Evolutionary conservation across 805 yeast species (phyloP).

Genomic region (Hanseniaspora lindneri): DNA sequence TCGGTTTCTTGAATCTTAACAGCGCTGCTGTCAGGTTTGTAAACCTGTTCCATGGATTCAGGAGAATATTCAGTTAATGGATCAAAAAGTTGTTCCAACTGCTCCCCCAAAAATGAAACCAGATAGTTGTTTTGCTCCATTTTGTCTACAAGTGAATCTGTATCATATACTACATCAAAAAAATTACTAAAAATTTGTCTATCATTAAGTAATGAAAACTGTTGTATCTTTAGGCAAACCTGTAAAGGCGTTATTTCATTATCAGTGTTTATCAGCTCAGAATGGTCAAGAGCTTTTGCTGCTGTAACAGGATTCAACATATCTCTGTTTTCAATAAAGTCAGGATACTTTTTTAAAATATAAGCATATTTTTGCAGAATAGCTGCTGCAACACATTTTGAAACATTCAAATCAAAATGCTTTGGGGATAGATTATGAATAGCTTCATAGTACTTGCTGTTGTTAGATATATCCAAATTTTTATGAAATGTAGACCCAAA

Average conservation of each 20-base stretch:
- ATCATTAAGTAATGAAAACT: constrained; percentile 46
- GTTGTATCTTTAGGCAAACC: constrained; percentile 45
- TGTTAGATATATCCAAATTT: constrained; percentile 43
- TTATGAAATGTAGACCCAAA: constrained; percentile 55
- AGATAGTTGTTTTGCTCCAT: constrained; percentile 61
- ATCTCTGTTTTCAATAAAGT: constrained; percentile 20
- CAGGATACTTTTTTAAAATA: constrained; percentile 27
- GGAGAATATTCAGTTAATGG: constrained; percentile 88
- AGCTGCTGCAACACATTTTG: constrained; percentile 68
- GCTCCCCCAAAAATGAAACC: constrained; percentile 70
- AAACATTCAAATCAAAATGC: constrained; percentile 44
- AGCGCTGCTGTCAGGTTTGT: constrained; percentile 43
- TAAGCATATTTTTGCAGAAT: constrained; percentile 53
- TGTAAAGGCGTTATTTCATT: constrained; percentile 36
- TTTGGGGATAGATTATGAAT: constrained; percentile 50
- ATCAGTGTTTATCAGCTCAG: constrained; percentile 42
- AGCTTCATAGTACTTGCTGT: constrained; percentile 69
- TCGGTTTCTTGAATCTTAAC: constrained; percentile 25
- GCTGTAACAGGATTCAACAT: constrained; percentile 76
- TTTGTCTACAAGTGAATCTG: constrained; percentile 31
- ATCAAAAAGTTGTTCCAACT: constrained; percentile 77
- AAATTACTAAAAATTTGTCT: constrained; percentile 40
- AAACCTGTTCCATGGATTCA: constrained; percentile 63
- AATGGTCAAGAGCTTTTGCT: constrained; percentile 60
- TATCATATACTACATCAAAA: constrained; percentile 65